Conservation (phyloP, 106 monocot genomes). For the Phalaenopsis equestris region DNA sequence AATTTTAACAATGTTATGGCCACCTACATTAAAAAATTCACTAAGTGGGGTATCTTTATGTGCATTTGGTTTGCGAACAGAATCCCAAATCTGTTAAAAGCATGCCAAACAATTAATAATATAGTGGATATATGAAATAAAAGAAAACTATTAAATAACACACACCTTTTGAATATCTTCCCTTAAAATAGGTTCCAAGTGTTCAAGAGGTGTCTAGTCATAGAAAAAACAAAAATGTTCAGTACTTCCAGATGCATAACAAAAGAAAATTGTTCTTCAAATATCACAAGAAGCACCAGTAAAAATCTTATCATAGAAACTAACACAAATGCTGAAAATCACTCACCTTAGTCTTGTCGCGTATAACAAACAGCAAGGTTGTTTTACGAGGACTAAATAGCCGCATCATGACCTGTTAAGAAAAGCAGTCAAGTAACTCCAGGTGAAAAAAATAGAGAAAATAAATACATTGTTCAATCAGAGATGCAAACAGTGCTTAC, state of each 20-base stretch:
- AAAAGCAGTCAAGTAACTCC: slow-evolving; percentile 2
- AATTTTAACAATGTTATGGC: neutral
- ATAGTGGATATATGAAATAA: neutral
- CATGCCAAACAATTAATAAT: slow-evolving; percentile 4
- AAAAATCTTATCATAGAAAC: neutral
- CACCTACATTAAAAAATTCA: slow-evolving; percentile 94
- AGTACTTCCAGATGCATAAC: slow-evolving; percentile 1
- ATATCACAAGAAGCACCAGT: neutral
- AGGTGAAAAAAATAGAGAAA: slow-evolving; percentile 11
- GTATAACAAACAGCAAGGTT: slow-evolving; percentile 91
- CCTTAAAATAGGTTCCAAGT: slow-evolving; percentile 80
- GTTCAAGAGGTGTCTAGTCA: slow-evolving; percentile 82
- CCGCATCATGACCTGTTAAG: slow-evolving; percentile 85
- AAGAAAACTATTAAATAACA: neutral
- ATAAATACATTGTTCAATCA: neutral
- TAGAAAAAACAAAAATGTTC: slow-evolving; percentile 7
- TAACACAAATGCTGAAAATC: neutral
- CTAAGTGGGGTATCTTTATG: slow-evolving; percentile 87
- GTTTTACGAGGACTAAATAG: slow-evolving; percentile 96
- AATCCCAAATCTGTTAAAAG: slow-evolving; percentile 86
- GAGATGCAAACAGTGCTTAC: slow-evolving; percentile 22
- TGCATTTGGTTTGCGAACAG: slow-evolving; percentile 73
- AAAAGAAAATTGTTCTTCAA: slow-evolving; percentile 5
- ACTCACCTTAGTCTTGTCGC: slow-evolving; percentile 83
- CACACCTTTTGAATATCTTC: slow-evolving; percentile 95